Evolutionary conservation across 164 flowering plant genomes (phyloP), one percentile per base, ranked within the genome.

Genomic region (Malania oleifera): DNA sequence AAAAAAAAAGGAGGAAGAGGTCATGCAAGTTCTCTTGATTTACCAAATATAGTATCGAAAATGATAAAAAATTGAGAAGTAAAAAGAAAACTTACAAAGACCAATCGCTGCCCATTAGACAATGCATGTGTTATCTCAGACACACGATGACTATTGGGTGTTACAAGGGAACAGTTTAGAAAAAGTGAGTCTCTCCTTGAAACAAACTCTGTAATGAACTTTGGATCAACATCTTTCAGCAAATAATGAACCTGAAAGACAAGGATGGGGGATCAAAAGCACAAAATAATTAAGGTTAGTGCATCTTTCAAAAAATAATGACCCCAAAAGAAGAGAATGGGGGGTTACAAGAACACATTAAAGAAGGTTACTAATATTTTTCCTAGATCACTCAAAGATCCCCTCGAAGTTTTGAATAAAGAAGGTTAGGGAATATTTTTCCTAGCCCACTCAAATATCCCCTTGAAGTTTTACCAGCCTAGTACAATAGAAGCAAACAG

Each of bases 81-180:
- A 31, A 47, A 37, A 54, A 44, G 31, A 45, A 29, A 50, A 72
- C 97, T 82, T 63, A 93, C 99, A 73, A 78, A 76, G 29, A 67
- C 61, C 68, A 93, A 45, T 25, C 69, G 67, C 67, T 74, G 76
- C 20, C 80, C 85, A 70, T 68, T 68, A 29, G 80, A 65, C 54
- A 73, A 68, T 19, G 66, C 18, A 61, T 72, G 75, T 10, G 60
- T 54, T 7, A 74, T 51, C 74, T 91, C 97, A 38, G 77, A 69
- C 45, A 91, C 80, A 26, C 99, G 96, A 41, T 79, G 82, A 64
- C 76, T 55, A 66, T 95, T 95, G 23, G 99, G 93, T 11, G 95
- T 91, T 25, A 95, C 78, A 9, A 84, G 88, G 34, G 86, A 72
- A 59, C 71, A 64, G 40, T 70, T 69, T 35, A 91, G 73, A 55